These are phyloP conservation scores for Trichaptum fuscoviolaceum DNA, from an alignment of 768 basidiomycete species.

Conservation along the genomic window DNA sequence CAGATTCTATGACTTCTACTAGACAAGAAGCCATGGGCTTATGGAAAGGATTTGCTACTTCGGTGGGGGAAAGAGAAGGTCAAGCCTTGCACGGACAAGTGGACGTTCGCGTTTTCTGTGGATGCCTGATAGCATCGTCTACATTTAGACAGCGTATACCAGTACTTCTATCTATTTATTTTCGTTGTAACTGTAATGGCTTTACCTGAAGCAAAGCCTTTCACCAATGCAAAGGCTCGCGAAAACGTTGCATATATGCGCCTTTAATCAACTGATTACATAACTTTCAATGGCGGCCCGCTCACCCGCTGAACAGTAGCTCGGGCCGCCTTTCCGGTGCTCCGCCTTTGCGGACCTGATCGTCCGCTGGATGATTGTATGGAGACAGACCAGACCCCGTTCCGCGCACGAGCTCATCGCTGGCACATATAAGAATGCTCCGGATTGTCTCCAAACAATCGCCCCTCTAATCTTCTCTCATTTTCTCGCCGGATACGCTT, in stretches of 20 bases:
- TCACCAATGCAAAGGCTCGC: background rate
- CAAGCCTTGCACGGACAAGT: background rate
- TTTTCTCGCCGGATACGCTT: background rate
- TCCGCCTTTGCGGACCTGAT: background rate
- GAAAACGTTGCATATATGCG: background rate
- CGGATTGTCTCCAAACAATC: background rate
- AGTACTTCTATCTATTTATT: too few species aligned
- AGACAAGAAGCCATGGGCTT: background rate
- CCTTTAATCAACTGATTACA: background rate
- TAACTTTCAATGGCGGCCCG: background rate
- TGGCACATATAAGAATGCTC: constrained; percentile 1
- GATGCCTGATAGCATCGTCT: background rate
- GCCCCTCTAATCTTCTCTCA: background rate
- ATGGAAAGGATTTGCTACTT: background rate
- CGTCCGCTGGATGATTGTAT: background rate
- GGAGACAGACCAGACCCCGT: background rate
- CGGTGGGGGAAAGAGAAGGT: background rate
- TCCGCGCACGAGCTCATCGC: background rate
- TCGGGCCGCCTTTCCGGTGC: background rate
- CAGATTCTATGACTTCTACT: background rate
- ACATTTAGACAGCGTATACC: background rate
- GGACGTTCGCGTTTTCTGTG: background rate
- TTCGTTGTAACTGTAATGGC: too few species aligned
- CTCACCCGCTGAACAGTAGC: background rate
- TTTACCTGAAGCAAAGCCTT: background rate